Percentiles rank a stretch among this genome's conserved stretches.
These are phyloP conservation scores for Violaceomyces palustris DNA, from an alignment of 1,284 basidiomycete genomes.

Conservation along the genomic window DNA sequence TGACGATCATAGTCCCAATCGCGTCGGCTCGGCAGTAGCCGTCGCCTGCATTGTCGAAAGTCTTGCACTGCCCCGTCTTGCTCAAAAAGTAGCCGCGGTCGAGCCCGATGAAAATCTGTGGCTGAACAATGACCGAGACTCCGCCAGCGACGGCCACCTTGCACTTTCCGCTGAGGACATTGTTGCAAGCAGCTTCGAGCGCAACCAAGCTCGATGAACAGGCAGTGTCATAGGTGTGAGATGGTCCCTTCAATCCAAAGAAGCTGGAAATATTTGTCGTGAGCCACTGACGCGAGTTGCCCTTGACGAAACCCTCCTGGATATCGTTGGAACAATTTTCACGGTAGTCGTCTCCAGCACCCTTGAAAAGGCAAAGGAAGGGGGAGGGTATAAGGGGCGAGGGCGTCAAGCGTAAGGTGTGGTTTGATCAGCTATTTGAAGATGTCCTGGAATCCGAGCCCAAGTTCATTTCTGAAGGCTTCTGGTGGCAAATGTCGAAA, in stretches of 20 bases:
- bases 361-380: too few species aligned
- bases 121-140: constrained; percentile 30
- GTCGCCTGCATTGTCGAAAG: constrained; percentile 24
- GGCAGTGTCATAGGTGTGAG: constrained; percentile 30
- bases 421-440: too few species aligned
- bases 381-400: too few species aligned
- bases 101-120: constrained; percentile 33
- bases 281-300: constrained; percentile 19
- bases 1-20: constrained; percentile 25
- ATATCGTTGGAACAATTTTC: constrained; percentile 26
- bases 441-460: too few species aligned
- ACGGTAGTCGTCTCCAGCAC: constrained; percentile 31
- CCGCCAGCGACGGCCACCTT: constrained; percentile 22
- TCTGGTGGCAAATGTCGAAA: too few species aligned
- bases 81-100: constrained; percentile 34
- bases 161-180: constrained; percentile 12
- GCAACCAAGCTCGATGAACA: constrained; percentile 30
- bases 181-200: constrained; percentile 26
- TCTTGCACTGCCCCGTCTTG: constrained; percentile 31
- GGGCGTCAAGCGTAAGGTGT: too few species aligned
- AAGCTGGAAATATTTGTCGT: constrained; percentile 13
- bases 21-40: constrained; percentile 36
- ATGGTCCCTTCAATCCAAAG: constrained; percentile 25
- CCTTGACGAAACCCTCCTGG: constrained; percentile 10
- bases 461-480: too few species aligned